A percentile compares a stretch with the other conserved stretches of the same genome.
Conservation (phyloP, 2,329 filamentous ascomycete species). For the Penicillium sp. region DNA sequence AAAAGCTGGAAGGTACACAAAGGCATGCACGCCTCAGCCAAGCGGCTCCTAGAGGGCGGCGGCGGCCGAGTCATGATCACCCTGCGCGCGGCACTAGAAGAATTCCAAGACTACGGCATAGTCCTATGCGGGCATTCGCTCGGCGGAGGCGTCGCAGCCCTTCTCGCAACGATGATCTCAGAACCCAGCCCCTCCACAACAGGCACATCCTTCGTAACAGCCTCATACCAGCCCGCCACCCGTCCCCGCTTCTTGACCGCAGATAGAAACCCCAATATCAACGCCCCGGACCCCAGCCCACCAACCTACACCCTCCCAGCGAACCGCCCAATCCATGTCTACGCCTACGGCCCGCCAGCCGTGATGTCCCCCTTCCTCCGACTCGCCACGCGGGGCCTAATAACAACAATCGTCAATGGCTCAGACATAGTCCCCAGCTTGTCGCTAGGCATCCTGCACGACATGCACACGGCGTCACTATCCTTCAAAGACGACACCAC, state of each 20-base stretch:
- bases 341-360: conserved; percentile 73
- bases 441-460: conserved; percentile 71
- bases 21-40: conserved; percentile 70
- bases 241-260: conserved; percentile 42
- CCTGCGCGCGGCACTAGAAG: conserved; percentile 63
- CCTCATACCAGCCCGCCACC: conserved; percentile 40
- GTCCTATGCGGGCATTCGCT: conserved; percentile 69
- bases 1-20: conserved; percentile 70
- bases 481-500: conserved; percentile 72
- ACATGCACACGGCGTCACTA: conserved; percentile 69
- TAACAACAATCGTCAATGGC: conserved; percentile 72
- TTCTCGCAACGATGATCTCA: conserved; percentile 70
- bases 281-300: conserved; percentile 12
- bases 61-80: conserved; percentile 67
- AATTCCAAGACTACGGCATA: conserved; percentile 68
- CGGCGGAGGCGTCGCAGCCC: conserved; percentile 67
- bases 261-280: conserved; percentile 21
- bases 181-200: conserved; percentile 55
- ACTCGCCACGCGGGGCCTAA: conserved; percentile 68
- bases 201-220: conserved; percentile 63
- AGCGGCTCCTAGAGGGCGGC: conserved; percentile 65
- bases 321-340: conserved; percentile 72
- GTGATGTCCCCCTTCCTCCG: conserved; percentile 70
- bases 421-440: conserved; percentile 72
- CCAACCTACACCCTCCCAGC: conserved; percentile 57